Evolutionary conservation across 2,329 filamentous ascomycete genomes (phyloP).

Genomic region (Zalaria sp.): DNA sequence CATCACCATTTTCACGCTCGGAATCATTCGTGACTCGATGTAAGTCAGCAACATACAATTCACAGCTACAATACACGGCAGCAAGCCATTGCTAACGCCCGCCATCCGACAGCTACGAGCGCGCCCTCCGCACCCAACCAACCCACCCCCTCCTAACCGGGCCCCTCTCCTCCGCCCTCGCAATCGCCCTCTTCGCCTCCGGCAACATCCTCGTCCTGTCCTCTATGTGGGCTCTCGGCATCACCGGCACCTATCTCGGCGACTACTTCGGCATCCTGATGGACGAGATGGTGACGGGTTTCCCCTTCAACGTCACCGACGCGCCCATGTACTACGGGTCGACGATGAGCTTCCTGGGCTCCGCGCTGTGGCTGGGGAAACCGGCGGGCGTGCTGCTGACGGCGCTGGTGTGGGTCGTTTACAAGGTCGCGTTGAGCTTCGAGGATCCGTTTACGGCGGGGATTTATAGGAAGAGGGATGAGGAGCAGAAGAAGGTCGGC

Average conservation of each 20-base stretch:
- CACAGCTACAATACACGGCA: no score
- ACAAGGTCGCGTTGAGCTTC: constrained; percentile 66
- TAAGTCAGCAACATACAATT: constrained; percentile 12
- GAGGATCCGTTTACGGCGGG: constrained; percentile 90
- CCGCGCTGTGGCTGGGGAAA: constrained; percentile 71
- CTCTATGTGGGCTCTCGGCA: constrained; percentile 81
- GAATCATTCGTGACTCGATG: constrained; percentile 64
- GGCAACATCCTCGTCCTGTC: constrained; percentile 80
- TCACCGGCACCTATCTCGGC: constrained; percentile 91
- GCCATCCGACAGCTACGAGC: constrained; percentile 52
- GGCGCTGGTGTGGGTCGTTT: constrained; percentile 59
- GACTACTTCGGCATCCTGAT: constrained; percentile 99
- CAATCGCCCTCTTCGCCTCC: constrained; percentile 53
- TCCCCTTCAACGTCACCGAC: constrained; percentile 84
- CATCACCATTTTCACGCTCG: constrained; percentile 77
- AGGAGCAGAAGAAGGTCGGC: constrained; percentile 25
- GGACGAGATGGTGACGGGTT: constrained; percentile 86
- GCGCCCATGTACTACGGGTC: constrained; percentile 96
- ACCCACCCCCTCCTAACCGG: constrained; percentile 57
- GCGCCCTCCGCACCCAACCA: constrained; percentile 63
- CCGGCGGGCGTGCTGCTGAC: constrained; percentile 74
- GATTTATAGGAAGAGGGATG: constrained; percentile 80
- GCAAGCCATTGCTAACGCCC: constrained; percentile 16
- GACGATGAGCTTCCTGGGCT: constrained; percentile 82
- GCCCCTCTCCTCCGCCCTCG: constrained; percentile 45